Evolutionary conservation across 1,284 basidiomycete genomes (phyloP).

Genomic region (Ceratobasidium sp.): DNA sequence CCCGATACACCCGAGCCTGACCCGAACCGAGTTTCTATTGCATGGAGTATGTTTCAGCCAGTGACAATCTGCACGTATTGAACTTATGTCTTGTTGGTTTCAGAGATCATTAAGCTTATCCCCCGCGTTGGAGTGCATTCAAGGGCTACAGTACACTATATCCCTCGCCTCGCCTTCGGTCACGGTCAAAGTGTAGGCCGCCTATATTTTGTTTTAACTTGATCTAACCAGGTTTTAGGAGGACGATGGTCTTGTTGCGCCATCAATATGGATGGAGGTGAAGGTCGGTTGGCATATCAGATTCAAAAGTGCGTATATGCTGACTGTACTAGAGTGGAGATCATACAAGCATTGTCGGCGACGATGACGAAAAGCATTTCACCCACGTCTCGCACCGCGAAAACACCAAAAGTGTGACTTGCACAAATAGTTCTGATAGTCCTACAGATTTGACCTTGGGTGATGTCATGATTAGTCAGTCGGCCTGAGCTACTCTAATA

Average conservation of each 20-base stretch:
- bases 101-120: conserved; percentile 17
- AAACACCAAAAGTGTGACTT: conserved; percentile 1
- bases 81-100: background rate
- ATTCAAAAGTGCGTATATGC: background rate
- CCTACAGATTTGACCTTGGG: conserved; percentile 6
- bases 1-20: background rate
- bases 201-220: background rate
- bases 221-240: background rate
- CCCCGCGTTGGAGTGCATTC: conserved; percentile 1
- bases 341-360: background rate
- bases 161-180: conserved; percentile 14
- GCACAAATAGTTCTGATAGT: conserved; percentile 14
- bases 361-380: background rate
- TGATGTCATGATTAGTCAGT: background rate
- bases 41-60: background rate
- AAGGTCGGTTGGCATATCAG: background rate
- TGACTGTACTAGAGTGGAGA: background rate
- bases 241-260: background rate
- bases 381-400: background rate
- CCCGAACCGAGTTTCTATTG: background rate
- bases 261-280: conserved; percentile 16
- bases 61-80: background rate
- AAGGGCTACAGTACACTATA: conserved; percentile 9
- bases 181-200: conserved; percentile 19
- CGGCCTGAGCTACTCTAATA: background rate